These are phyloP conservation scores for Cladosporium phlei DNA, from an alignment of 2,329 filamentous ascomycete genomes.

Conservation along the genomic window DNA sequence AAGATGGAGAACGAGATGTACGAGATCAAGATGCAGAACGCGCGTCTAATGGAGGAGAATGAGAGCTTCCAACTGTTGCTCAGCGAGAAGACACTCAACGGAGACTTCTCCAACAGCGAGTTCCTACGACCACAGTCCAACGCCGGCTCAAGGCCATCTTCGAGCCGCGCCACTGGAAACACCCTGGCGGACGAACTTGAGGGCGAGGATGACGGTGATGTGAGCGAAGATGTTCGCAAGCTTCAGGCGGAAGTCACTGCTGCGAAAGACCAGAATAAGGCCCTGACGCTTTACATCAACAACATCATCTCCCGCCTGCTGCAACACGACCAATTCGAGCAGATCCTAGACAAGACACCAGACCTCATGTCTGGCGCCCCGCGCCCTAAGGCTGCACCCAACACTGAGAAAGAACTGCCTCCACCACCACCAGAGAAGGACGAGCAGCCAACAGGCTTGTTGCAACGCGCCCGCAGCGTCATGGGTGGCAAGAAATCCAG, in stretches of 20 bases:
- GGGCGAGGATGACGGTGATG: conserved; percentile 54
- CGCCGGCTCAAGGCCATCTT: conserved; percentile 52
- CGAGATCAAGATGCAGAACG: conserved; percentile 92
- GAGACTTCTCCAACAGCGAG: conserved; percentile 58
- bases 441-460: conserved; percentile 37
- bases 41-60: conserved; percentile 94
- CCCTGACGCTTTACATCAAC: conserved; percentile 95
- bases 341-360: conserved; percentile 78
- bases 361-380: conserved; percentile 34
- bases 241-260: conserved; percentile 74
- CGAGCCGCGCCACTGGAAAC: conserved; percentile 41
- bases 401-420: conserved; percentile 77
- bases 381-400: conserved; percentile 27
- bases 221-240: conserved; percentile 57
- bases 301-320: conserved; percentile 95
- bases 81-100: conserved; percentile 90
- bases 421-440: conserved; percentile 51
- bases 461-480: conserved; percentile 58
- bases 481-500: conserved; percentile 40
- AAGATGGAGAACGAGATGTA: conserved; percentile 88
- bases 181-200: conserved; percentile 87
- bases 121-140: conserved; percentile 22
- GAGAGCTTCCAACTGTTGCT: conserved; percentile 95
- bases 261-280: conserved; percentile 92
- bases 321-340: conserved; percentile 90